These are phyloP conservation scores for Venturia nashicola DNA, from an alignment of 2,329 filamentous ascomycete genomes.

Conservation along the genomic window DNA sequence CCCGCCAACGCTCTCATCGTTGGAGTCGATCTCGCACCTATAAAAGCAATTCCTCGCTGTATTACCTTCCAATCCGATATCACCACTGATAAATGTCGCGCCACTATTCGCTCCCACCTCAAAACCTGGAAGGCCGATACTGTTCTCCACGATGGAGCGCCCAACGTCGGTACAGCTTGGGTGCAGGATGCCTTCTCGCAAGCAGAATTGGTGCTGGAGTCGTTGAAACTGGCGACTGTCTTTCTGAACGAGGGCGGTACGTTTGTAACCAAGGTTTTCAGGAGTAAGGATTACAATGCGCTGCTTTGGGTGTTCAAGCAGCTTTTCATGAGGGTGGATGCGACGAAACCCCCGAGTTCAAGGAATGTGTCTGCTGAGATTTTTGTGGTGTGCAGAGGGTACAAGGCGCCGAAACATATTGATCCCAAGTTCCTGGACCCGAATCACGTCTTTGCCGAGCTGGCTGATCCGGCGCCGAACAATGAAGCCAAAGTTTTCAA, in stretches of 20 bases:
- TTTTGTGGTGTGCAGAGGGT: constrained; percentile 92
- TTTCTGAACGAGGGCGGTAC: constrained; percentile 81
- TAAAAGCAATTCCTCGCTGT: constrained; percentile 87
- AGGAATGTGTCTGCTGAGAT: constrained; percentile 97
- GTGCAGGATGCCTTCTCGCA: constrained; percentile 97
- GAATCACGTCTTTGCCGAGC: constrained; percentile 79
- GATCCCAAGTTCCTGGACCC: constrained; percentile 90
- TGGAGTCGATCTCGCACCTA: constrained; percentile 86
- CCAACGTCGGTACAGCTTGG: constrained; percentile 97
- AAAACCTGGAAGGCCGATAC: constrained; percentile 96
- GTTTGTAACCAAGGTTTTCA: constrained; percentile 95
- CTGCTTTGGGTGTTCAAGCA: constrained; percentile 97
- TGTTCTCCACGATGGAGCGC: constrained; percentile 91
- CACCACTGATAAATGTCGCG: constrained; percentile 88
- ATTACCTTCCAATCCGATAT: constrained; percentile 98
- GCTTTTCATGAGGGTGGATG: constrained; percentile 87
- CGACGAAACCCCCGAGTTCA: constrained; percentile 91
- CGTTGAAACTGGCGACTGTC: constrained; percentile 86
- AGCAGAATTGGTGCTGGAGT: constrained; percentile 80
- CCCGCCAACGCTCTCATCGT: constrained; percentile 80
- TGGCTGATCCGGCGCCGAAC: constrained; percentile 75
- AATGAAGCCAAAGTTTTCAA: constrained; percentile 98
- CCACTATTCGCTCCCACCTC: constrained; percentile 76
- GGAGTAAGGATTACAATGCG: constrained; percentile 93
- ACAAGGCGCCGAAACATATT: constrained; percentile 85